phyloP scores from a whole-genome alignment of 164 flowering plant species.

The Vitis amurensis region DNA sequence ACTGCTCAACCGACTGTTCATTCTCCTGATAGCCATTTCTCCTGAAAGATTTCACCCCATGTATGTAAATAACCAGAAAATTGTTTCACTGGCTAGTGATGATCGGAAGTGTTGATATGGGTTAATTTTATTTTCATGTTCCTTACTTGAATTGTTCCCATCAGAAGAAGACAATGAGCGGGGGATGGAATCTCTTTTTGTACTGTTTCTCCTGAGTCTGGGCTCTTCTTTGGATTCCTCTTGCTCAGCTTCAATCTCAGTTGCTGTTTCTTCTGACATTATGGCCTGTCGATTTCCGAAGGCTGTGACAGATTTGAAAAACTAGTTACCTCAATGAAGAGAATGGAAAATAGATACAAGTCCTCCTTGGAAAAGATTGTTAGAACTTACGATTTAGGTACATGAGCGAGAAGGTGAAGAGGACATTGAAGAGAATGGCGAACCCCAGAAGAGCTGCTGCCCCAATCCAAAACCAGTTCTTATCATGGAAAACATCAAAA shows the following conservation, averaged over 20 bases:
- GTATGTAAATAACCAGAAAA: too few relatives aligned
- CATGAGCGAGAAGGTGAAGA: slow-evolving; percentile 73
- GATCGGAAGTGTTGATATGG: too few relatives aligned
- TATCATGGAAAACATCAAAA: slow-evolving; percentile 42
- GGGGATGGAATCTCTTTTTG: slow-evolving; percentile 30
- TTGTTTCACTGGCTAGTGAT: too few relatives aligned
- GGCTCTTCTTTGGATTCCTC: slow-evolving; percentile 28
- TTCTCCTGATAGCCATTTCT: slow-evolving; percentile 54
- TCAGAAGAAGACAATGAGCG: slow-evolving; percentile 44
- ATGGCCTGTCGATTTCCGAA: slow-evolving; percentile 68
- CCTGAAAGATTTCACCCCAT: slow-evolving; percentile 35
- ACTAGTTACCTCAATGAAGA: not conserved
- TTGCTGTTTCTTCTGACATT: slow-evolving; percentile 51
- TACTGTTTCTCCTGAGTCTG: slow-evolving; percentile 22
- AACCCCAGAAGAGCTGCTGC: slow-evolving; percentile 66
- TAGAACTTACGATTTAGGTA: slow-evolving; percentile 65
- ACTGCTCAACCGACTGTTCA: slow-evolving; percentile 57
- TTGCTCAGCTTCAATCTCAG: slow-evolving; percentile 33
- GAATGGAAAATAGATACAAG: too few relatives aligned
- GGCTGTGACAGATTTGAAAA: slow-evolving; percentile 36
- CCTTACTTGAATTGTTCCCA: slow-evolving; percentile 62
- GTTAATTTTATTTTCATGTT: not conserved
- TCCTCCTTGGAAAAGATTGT: not conserved
- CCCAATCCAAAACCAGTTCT: slow-evolving; percentile 89
- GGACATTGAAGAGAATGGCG: slow-evolving; percentile 66